Conservation (phyloP, 139 green algal species). For the Penium margaritaceum region DNA sequence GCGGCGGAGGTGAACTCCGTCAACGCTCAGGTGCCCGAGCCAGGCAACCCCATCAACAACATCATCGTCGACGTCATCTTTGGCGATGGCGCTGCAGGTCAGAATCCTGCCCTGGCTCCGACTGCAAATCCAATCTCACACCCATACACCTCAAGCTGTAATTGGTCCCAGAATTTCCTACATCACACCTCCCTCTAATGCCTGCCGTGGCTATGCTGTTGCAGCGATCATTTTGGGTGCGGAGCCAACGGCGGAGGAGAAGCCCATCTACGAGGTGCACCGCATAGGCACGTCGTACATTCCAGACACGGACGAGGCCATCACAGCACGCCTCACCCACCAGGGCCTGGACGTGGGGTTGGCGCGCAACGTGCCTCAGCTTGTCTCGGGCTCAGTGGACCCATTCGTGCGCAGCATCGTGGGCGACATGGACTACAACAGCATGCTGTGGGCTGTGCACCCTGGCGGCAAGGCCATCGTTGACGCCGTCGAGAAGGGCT, state of each 20-base stretch:
- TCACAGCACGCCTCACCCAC: conserved; percentile 11
- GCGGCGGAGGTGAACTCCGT: conserved; percentile 29
- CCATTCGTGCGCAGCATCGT: conserved; percentile 21
- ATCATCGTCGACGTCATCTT: conserved; percentile 33
- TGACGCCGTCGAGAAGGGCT: conserved; percentile 22
- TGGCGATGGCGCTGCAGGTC: conserved; percentile 26
- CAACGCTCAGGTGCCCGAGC: conserved; percentile 6
- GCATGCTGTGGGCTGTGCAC: conserved; percentile 34
- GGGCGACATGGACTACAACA: conserved; percentile 23
- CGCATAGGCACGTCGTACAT: conserved; percentile 16
- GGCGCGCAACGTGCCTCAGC: conserved; percentile 3
- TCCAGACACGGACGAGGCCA: conserved; percentile 7
- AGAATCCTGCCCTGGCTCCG: neutral
- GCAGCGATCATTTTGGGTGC: conserved; percentile 19
- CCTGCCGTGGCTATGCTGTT: neutral
- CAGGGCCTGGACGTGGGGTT: conserved; percentile 14
- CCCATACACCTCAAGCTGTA: too few species aligned
- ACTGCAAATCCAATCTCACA: too few species aligned
- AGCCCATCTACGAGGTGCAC: conserved; percentile 24
- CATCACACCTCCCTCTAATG: neutral
- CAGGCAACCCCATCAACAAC: conserved; percentile 33
- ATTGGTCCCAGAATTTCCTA: neutral
- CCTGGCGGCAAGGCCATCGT: conserved; percentile 32
- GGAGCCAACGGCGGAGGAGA: conserved; percentile 7
- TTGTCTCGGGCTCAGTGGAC: conserved; percentile 10